Evolutionary conservation across 108 stramenopile species (phyloP), one percentile per base, ranked within the genome.

Genomic region (Stephanodiscus triporus): DNA sequence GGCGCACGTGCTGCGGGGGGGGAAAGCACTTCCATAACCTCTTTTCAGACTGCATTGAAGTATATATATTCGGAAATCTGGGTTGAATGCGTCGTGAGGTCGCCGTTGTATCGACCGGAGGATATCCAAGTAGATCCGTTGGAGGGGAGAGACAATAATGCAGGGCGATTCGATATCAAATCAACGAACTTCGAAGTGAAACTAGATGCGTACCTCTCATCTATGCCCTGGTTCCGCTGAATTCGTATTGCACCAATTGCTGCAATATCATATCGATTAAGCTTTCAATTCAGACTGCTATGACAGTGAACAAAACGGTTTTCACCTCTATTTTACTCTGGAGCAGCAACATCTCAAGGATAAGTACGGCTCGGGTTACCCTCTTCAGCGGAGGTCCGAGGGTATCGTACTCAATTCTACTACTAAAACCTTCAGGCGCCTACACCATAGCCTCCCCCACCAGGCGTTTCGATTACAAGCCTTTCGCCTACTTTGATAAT

Each of bases 401-500:
- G n/a, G n/a, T n/a, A 34, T 34, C 4, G 32, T 45, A 45, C 43
- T 17, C 30, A 42, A 61, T 43, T 23, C 29, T 43, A 34, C 32
- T 43, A 34, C 32, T 10, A 34, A 1, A 61, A 42, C 17, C 1
- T 36, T 61, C 40, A 61, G 0, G 60, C 58, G 40, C 60, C 36
- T n/a, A 61, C n/a, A 61, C 60, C 60, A 20, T 61, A 97, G 29
- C 94, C 96, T 43, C 96, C 96, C 51, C 91, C 96, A 42, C 96
- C 96, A 32, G 96, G 96, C 40, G 96, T 92, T 65, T 95, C 87
- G 60, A 97, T 94, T 34, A 93, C 82, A 40, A 97, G 84, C 27
- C 90, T 70, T 67, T 99, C 97, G 13, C 94, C 97, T 30, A 85
- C 83, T 27, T 81, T 63, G 47, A 97, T 80, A 8, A 63, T n/a